Conservation (phyloP, 2,329 filamentous ascomycete genomes). For the Alternaria rosae region DNA sequence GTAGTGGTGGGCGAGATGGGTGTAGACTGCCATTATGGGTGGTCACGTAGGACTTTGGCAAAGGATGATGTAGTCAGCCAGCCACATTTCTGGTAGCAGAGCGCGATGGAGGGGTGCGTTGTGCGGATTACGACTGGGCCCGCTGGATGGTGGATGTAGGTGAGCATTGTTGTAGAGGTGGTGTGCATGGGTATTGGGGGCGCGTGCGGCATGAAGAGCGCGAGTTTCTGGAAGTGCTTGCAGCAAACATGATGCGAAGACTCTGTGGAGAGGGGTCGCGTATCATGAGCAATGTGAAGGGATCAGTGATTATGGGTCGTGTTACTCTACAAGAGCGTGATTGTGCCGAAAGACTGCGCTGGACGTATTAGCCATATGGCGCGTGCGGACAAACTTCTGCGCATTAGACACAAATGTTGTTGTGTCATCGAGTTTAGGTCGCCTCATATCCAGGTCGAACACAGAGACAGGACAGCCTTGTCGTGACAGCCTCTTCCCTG, state of each 20-base stretch:
- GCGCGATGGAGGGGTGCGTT: slow-evolving; percentile 2
- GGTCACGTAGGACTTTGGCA: neutral
- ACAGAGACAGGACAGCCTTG: neutral
- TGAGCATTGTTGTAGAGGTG: slow-evolving; percentile 7
- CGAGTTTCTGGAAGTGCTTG: neutral
- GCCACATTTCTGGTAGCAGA: slow-evolving; percentile 3
- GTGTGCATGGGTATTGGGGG: neutral
- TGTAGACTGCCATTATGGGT: slow-evolving; percentile 3
- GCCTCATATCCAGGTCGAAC: neutral
- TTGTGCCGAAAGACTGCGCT: neutral
- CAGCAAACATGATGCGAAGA: neutral
- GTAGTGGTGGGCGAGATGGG: neutral
- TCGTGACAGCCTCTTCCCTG: neutral
- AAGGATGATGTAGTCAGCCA: slow-evolving; percentile 12
- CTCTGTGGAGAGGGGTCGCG: neutral
- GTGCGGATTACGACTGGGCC: slow-evolving; percentile 9
- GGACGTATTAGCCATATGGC: neutral
- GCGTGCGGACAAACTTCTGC: neutral
- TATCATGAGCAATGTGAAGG: neutral
- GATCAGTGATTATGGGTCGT: neutral
- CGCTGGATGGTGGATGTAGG: slow-evolving; percentile 11
- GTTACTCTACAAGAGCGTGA: neutral
- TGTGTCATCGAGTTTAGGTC: neutral
- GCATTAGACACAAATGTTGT: neutral
- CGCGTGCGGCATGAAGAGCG: neutral